phyloP scores from a whole-genome alignment of 2,329 filamentous ascomycete genomes.

The Colletotrichum graminicola region DNA sequence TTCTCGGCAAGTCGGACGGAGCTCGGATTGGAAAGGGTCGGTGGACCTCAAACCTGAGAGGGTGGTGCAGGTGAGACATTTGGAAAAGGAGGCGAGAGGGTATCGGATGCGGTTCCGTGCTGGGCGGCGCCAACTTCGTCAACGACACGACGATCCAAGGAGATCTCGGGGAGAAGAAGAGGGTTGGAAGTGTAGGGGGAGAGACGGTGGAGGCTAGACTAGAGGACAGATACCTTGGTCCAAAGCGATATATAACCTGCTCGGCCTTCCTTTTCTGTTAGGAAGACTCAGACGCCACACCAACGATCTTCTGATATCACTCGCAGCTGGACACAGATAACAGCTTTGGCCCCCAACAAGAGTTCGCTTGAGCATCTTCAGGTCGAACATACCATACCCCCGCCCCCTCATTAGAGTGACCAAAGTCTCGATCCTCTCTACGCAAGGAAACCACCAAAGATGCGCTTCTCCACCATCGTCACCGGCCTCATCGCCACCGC shows the following conservation, averaged over 20 bases:
- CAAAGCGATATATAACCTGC: not conserved
- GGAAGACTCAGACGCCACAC: not conserved
- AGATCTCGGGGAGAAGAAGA: not conserved
- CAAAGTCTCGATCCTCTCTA: not conserved
- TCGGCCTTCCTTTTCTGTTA: not conserved
- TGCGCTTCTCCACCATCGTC: conserved; percentile 1
- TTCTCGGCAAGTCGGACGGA: not conserved
- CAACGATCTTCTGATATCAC: not conserved
- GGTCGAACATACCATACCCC: not conserved
- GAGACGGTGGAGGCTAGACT: not conserved
- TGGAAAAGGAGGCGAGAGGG: not conserved
- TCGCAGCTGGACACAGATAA: not conserved
- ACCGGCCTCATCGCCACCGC: not conserved
- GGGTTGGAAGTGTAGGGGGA: too few relatives aligned
- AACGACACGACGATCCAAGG: not conserved
- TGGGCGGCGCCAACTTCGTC: conserved; percentile 1
- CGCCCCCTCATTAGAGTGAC: not conserved
- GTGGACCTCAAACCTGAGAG: not conserved
- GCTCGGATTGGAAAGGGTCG: not conserved
- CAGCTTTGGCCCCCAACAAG: not conserved
- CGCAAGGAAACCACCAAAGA: not conserved
- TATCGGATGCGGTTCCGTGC: not conserved
- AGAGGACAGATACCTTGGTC: not conserved
- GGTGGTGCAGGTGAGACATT: not conserved
- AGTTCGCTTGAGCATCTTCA: too few relatives aligned